Conservation (phyloP, 768 basidiomycete genomes). For the Tulasnella sp. region DNA sequence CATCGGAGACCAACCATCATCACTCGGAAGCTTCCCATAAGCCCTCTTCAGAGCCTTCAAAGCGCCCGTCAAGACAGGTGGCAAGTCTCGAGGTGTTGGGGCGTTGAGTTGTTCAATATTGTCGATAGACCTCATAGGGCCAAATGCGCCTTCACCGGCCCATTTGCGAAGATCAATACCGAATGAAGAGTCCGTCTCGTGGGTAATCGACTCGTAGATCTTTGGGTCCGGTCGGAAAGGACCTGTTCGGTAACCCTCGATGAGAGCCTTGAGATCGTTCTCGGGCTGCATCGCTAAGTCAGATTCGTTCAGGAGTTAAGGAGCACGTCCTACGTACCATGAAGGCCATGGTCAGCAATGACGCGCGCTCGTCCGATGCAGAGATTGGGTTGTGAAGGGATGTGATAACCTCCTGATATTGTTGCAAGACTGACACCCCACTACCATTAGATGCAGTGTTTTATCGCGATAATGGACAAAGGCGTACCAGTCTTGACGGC, state of each 20-base stretch:
- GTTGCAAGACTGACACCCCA: slow-evolving; percentile 63
- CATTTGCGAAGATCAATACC: slow-evolving; percentile 90
- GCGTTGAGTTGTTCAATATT: slow-evolving; percentile 22
- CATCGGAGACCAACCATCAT: slow-evolving; percentile 57
- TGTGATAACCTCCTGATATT: slow-evolving; percentile 81
- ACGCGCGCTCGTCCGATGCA: slow-evolving; percentile 67
- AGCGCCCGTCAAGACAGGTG: slow-evolving; percentile 72
- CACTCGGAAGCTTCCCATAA: slow-evolving; percentile 62
- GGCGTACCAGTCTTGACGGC: slow-evolving; percentile 78
- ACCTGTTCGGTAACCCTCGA: slow-evolving; percentile 91
- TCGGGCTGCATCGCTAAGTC: slow-evolving; percentile 63
- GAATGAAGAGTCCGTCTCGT: slow-evolving; percentile 84
- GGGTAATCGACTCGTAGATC: slow-evolving; percentile 82
- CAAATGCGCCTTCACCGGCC: slow-evolving; percentile 80
- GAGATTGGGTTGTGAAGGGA: slow-evolving; percentile 71
- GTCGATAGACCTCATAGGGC: slow-evolving; percentile 45
- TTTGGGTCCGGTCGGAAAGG: slow-evolving; percentile 87
- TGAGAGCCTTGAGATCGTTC: slow-evolving; percentile 79
- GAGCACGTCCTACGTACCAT: not conserved
- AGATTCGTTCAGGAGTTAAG: not conserved
- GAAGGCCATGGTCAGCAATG: slow-evolving; percentile 77
- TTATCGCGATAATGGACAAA: slow-evolving; percentile 19
- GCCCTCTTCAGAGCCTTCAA: slow-evolving; percentile 64
- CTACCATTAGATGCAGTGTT: slow-evolving; percentile 8
- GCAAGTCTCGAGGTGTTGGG: slow-evolving; percentile 56